phyloP scores from a whole-genome alignment of 192 early-diverging fungal species.

The Ramicandelaber brevisporus region DNA sequence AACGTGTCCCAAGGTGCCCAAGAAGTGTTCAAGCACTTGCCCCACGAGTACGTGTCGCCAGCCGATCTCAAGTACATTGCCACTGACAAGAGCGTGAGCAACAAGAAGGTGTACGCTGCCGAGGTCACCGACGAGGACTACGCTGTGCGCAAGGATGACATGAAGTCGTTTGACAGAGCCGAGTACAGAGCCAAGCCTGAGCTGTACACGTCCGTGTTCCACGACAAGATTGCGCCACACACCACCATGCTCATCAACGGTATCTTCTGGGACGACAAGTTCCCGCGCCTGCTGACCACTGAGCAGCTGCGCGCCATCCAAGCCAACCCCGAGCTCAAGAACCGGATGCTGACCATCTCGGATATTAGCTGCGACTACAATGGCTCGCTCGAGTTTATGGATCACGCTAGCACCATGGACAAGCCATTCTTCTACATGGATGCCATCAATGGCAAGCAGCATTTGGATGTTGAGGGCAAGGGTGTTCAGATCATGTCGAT shows the following conservation, averaged over 20 bases:
- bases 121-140: slow-evolving; percentile 64
- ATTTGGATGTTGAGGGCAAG: slow-evolving; percentile 44
- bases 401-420: slow-evolving; percentile 70
- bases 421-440: slow-evolving; percentile 81
- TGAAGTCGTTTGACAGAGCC: slow-evolving; percentile 20
- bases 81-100: slow-evolving; percentile 24
- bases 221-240: slow-evolving; percentile 76
- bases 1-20: slow-evolving; percentile 79
- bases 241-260: slow-evolving; percentile 74
- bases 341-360: slow-evolving; percentile 58
- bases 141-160: slow-evolving; percentile 43
- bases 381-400: slow-evolving; percentile 87
- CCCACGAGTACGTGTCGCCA: slow-evolving; percentile 66
- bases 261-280: slow-evolving; percentile 75
- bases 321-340: slow-evolving; percentile 23
- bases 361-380: slow-evolving; percentile 89
- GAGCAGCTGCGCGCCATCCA: slow-evolving; percentile 54
- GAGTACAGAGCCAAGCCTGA: slow-evolving; percentile 63
- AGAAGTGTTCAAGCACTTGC: slow-evolving; percentile 72
- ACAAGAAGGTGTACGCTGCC: slow-evolving; percentile 47
- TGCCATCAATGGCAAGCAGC: slow-evolving; percentile 34
- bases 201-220: slow-evolving; percentile 50
- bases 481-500: slow-evolving; percentile 96
- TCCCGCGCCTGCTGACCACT: slow-evolving; percentile 71
- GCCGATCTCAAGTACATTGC: slow-evolving; percentile 32